Percentiles rank a stretch among this genome's conserved stretches.
These are phyloP conservation scores for Plasmodium knowlesi DNA, from an alignment of 169 alveolate species.

Conservation along the genomic window DNA sequence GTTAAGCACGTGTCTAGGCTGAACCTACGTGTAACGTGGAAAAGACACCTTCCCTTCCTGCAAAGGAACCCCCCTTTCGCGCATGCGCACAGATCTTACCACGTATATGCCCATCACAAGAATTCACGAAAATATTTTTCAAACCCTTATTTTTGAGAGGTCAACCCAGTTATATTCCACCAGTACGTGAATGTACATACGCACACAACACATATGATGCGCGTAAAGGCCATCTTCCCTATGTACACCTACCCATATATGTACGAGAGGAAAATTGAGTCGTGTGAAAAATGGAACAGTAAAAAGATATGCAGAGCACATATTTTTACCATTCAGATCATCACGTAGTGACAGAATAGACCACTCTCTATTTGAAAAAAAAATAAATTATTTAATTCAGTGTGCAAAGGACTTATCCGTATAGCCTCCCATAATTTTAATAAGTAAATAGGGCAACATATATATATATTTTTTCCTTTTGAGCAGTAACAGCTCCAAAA, in stretches of 20 bases:
- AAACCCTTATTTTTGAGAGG: neutral
- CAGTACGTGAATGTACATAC: neutral
- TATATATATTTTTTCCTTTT: neutral
- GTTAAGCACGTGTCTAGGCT: neutral
- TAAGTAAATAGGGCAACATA: neutral
- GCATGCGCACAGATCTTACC: neutral
- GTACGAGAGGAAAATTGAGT: neutral
- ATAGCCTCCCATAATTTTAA: neutral
- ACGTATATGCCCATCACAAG: neutral
- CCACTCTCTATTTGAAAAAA: neutral
- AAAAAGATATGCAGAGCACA: conserved; percentile 3
- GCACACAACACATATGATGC: neutral
- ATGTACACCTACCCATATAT: neutral
- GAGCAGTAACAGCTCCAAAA: neutral
- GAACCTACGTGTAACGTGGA: neutral
- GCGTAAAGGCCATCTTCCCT: neutral
- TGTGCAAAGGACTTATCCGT: neutral
- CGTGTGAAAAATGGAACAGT: neutral
- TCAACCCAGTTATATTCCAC: neutral
- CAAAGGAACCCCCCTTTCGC: neutral
- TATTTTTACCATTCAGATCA: neutral
- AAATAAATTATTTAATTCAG: neutral
- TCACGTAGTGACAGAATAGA: neutral
- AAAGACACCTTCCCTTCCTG: neutral
- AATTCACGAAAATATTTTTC: neutral